Evolutionary conservation across 345 rosid species (phyloP).

Genomic region (Populus deltoides): DNA sequence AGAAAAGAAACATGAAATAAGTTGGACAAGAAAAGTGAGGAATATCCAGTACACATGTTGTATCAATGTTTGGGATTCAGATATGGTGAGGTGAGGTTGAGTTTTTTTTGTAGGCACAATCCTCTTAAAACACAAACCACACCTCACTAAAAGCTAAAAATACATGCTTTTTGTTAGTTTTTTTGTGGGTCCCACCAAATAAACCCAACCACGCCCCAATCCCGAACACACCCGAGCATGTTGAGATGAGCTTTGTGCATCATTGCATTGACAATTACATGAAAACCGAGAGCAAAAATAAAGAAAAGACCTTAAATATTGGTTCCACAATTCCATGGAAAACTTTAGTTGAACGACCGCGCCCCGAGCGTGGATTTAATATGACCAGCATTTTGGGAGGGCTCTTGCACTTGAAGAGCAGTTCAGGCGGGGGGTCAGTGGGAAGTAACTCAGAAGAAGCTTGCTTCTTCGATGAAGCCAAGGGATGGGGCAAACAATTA

Average conservation of each 20-base stretch:
- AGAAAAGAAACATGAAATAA: background rate
- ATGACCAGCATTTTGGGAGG: conserved; percentile 95
- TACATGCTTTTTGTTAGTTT: no score
- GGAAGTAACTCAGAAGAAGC: conserved; percentile 79
- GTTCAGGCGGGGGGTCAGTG: conserved; percentile 80
- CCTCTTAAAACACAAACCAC: no score
- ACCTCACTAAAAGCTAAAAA: no score
- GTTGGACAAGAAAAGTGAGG: background rate
- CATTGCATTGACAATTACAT: background rate
- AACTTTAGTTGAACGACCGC: conserved; percentile 89
- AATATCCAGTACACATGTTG: no score
- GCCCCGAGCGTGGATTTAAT: conserved; percentile 90
- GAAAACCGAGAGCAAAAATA: background rate
- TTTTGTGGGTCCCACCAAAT: no score
- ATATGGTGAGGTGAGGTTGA: no score
- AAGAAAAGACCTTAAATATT: conserved; percentile 71
- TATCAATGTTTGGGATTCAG: background rate
- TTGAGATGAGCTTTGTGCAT: background rate
- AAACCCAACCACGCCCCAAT: no score
- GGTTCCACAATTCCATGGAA: conserved; percentile 84
- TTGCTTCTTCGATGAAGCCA: conserved; percentile 85
- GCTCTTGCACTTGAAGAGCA: conserved; percentile 82
- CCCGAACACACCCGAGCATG: background rate
- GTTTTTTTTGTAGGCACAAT: no score
- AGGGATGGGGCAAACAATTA: conserved; percentile 88